These are phyloP conservation scores for Aspergillus mulundensis DNA, from an alignment of 495 filamentous ascomycete genomes.

Conservation along the genomic window DNA sequence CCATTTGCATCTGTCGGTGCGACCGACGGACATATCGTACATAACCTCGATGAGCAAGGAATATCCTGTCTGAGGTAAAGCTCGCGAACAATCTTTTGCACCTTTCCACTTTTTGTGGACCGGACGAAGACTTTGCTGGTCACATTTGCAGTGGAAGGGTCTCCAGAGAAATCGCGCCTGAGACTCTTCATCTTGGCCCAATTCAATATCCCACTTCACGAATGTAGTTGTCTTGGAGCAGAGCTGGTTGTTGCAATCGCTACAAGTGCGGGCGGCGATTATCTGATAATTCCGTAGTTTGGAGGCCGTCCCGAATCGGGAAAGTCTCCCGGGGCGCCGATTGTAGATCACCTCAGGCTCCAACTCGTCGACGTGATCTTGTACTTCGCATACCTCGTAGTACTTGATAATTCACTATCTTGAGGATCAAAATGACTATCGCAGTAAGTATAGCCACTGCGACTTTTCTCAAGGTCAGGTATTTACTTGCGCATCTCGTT, in stretches of 20 bases:
- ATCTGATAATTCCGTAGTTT: constrained; percentile 16
- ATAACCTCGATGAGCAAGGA: constrained; percentile 91
- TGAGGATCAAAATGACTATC: constrained; percentile 27
- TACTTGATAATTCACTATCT: background rate
- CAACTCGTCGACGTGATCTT: background rate
- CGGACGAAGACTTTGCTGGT: constrained; percentile 90
- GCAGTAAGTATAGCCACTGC: constrained; percentile 25
- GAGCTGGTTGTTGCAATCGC: constrained; percentile 10
- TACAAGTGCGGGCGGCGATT: constrained; percentile 12
- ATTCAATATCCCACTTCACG: constrained; percentile 15
- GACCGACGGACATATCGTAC: constrained; percentile 61
- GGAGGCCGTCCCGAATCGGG: constrained; percentile 20
- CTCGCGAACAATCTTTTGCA: constrained; percentile 97
- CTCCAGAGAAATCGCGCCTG: constrained; percentile 66
- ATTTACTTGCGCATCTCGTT: background rate
- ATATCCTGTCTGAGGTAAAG: constrained; percentile 95
- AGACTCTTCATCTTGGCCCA: constrained; percentile 75
- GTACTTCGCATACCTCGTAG: background rate
- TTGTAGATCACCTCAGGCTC: background rate
- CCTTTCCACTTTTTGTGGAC: constrained; percentile 90
- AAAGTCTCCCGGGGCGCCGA: constrained; percentile 19
- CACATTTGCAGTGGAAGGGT: constrained; percentile 69
- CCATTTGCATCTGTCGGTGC: constrained; percentile 77
- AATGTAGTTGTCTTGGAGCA: constrained; percentile 16
- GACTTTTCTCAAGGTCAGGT: background rate